Conservation (phyloP, 768 basidiomycete genomes). For the Gymnopilus dilepis region DNA sequence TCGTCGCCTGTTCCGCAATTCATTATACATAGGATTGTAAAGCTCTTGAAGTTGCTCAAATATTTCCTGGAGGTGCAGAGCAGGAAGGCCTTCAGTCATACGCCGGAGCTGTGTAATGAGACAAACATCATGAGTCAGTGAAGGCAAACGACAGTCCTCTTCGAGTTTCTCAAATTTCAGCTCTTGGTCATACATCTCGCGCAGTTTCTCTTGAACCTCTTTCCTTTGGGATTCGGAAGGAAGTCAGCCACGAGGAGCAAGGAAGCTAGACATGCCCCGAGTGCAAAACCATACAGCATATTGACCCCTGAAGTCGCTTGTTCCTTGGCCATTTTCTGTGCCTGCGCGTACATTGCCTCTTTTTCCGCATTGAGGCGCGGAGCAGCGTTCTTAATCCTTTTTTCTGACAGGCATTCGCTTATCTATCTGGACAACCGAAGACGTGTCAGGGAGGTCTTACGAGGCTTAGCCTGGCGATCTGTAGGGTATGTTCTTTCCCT, state of each 20-base stretch:
- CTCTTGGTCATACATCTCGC: constrained; percentile 20
- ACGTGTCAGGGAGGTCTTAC: not conserved
- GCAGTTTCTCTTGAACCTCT: constrained; percentile 13
- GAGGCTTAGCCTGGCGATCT: not conserved
- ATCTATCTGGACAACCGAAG: not conserved
- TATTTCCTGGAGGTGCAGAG: constrained; percentile 7
- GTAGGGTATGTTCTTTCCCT: not conserved
- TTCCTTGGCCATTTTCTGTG: constrained; percentile 20
- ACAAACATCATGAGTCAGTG: constrained; percentile 15
- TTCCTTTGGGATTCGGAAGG: constrained; percentile 11
- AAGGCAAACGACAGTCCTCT: constrained; percentile 19
- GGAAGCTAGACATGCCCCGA: not conserved
- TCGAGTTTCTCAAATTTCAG: constrained; percentile 21
- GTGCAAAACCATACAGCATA: constrained; percentile 15
- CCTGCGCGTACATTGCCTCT: constrained; percentile 18
- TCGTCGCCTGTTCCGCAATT: constrained; percentile 21
- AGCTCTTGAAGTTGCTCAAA: constrained; percentile 10
- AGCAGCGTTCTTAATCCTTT: constrained; percentile 9
- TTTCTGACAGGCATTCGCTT: not conserved
- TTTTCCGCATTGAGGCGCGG: constrained; percentile 13
- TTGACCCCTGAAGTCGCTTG: constrained; percentile 16
- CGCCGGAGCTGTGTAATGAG: not conserved
- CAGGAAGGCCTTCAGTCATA: not conserved
- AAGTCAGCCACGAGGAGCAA: not conserved
- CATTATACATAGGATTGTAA: constrained; percentile 17